These are phyloP conservation scores for Adansonia madagascariensis DNA, from an alignment of 441 rosid species.

Conservation along the genomic window DNA sequence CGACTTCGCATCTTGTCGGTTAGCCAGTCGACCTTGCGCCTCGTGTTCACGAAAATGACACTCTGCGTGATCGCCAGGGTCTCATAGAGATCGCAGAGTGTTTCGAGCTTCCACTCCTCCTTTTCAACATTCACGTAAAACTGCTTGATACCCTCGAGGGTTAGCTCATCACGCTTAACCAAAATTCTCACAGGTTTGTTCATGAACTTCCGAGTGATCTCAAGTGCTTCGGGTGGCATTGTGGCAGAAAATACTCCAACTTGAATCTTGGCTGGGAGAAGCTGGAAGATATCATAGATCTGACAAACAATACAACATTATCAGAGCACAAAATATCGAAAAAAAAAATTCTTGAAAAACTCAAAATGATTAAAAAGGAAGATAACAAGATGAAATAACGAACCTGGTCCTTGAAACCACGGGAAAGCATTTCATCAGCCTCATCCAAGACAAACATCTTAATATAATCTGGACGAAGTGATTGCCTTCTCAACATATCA, in stretches of 20 bases:
- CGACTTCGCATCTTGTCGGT: constrained; percentile 61
- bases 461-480: constrained; percentile 59
- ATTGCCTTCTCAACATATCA: constrained; percentile 67
- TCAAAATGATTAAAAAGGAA: neutral
- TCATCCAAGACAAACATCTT: constrained; percentile 68
- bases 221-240: constrained; percentile 70
- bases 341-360: too few species aligned
- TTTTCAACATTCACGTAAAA: constrained; percentile 51
- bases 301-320: constrained; percentile 24
- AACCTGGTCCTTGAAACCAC: constrained; percentile 72
- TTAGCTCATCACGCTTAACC: constrained; percentile 68
- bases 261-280: constrained; percentile 54
- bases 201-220: constrained; percentile 67
- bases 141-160: constrained; percentile 72
- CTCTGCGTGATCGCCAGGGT: constrained; percentile 67
- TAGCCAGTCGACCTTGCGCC: constrained; percentile 72
- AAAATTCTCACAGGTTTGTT: constrained; percentile 63
- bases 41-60: constrained; percentile 64
- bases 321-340: neutral
- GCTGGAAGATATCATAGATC: constrained; percentile 68
- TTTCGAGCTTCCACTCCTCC: constrained; percentile 59
- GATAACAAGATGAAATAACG: neutral
- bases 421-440: constrained; percentile 77
- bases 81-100: constrained; percentile 55
- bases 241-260: constrained; percentile 69